Percentiles rank a stretch among this genome's conserved stretches.
Conservation (phyloP, 805 yeast species). For the Metschnikowia lunata region DNA sequence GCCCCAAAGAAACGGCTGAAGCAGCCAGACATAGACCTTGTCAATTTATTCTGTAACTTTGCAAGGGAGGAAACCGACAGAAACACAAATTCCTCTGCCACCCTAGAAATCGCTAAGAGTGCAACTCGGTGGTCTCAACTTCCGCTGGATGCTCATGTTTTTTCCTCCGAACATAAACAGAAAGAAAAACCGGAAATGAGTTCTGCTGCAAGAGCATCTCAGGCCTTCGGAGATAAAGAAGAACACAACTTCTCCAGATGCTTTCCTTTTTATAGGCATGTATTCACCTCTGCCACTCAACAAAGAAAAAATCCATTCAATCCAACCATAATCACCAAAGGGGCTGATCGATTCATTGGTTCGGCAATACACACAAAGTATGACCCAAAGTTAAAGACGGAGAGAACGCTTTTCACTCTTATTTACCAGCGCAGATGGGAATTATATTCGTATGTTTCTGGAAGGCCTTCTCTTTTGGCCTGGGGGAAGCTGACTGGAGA, state of each 20-base stretch:
- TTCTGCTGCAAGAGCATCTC: too few species aligned
- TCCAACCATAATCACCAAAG: slow-evolving; percentile 23
- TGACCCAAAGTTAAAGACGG: slow-evolving; percentile 44
- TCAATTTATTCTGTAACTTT: slow-evolving; percentile 35
- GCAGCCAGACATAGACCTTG: slow-evolving; percentile 22
- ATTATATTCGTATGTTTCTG: slow-evolving; percentile 48
- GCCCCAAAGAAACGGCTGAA: too few species aligned
- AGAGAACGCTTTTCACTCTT: slow-evolving; percentile 59
- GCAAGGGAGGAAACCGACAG: slow-evolving; percentile 32
- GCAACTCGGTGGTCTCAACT: too few species aligned
- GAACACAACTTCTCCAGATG: slow-evolving; percentile 72
- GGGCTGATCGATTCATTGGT: slow-evolving; percentile 24
- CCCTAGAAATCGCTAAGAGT: too few species aligned
- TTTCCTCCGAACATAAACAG: too few species aligned
- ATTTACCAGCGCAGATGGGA: slow-evolving; percentile 71
- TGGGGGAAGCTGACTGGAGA: slow-evolving; percentile 71
- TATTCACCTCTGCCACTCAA: slow-evolving; percentile 49
- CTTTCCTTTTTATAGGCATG: slow-evolving; percentile 75
- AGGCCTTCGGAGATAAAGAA: slow-evolving; percentile 32
- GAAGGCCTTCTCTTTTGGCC: slow-evolving; percentile 52
- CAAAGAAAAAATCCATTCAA: slow-evolving; percentile 38
- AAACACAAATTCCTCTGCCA: background rate
- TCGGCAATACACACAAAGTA: slow-evolving; percentile 28
- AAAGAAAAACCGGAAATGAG: too few species aligned
- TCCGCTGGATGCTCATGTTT: too few species aligned